Percentiles rank a stretch among this genome's conserved stretches.
phyloP scores from a whole-genome alignment of 495 filamentous ascomycete species.

The Daldinia bambusicola region DNA sequence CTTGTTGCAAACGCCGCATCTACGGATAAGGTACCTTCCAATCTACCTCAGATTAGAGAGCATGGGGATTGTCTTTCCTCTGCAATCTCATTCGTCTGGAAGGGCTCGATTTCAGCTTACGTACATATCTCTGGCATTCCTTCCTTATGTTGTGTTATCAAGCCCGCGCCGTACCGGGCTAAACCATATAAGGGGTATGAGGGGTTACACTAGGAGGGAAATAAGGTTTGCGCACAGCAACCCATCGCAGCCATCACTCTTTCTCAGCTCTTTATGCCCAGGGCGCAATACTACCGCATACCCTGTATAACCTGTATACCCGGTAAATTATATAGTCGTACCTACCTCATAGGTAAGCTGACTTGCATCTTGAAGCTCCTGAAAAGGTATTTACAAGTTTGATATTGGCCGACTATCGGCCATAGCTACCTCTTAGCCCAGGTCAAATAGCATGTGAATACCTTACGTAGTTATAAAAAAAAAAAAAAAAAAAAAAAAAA shows the following conservation, averaged over 20 bases:
- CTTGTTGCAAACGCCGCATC: constrained; percentile 31
- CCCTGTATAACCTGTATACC: background rate
- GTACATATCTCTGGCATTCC: background rate
- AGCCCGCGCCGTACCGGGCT: background rate
- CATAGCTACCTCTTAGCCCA: background rate
- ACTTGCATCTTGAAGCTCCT: constrained; percentile 1
- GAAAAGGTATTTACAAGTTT: constrained; percentile 15
- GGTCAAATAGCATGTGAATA: too few relatives aligned
- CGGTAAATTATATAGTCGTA: constrained; percentile 2
- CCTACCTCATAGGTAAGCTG: constrained; percentile 11
- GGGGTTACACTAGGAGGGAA: constrained; percentile 25
- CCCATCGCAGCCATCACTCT: constrained; percentile 24
- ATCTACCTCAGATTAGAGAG: too few relatives aligned
- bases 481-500: too few relatives aligned
- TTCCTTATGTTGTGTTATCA: background rate
- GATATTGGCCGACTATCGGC: constrained; percentile 30
- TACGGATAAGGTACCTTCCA: background rate
- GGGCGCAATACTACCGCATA: constrained; percentile 3
- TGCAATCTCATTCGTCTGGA: background rate
- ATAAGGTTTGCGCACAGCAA: constrained; percentile 28
- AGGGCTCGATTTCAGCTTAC: background rate
- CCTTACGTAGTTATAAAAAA: background rate
- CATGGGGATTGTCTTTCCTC: background rate
- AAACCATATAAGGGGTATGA: background rate
- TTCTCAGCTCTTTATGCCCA: constrained; percentile 15